These are phyloP conservation scores for Aspergillus bombycis DNA, from an alignment of 2,329 filamentous ascomycete species.

Conservation along the genomic window DNA sequence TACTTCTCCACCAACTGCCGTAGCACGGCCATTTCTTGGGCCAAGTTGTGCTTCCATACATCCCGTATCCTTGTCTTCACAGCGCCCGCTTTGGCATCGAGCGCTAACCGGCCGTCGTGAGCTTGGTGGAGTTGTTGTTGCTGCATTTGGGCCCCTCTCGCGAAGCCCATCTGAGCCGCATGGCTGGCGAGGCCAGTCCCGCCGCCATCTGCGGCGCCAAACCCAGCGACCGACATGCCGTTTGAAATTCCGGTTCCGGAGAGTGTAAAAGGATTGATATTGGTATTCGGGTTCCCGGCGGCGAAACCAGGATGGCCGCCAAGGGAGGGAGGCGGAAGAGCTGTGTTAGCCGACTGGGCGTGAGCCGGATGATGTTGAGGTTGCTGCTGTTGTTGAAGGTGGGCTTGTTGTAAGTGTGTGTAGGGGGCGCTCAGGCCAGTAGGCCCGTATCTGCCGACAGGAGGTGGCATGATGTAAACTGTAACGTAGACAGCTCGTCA, in stretches of 20 bases:
- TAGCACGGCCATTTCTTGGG: constrained; percentile 85
- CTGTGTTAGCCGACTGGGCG: constrained; percentile 50
- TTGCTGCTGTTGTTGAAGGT: constrained; percentile 47
- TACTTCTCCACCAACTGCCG: constrained; percentile 85
- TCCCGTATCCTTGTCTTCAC: constrained; percentile 84
- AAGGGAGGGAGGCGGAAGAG: constrained; percentile 60
- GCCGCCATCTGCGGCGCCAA: constrained; percentile 59
- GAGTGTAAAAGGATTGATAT: constrained; percentile 66
- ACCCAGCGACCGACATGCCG: constrained; percentile 61
- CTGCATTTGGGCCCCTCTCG: constrained; percentile 70
- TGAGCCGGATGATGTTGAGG: constrained; percentile 47
- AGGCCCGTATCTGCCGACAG: constrained; percentile 61
- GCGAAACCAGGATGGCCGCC: constrained; percentile 72
- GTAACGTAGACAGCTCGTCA: constrained; percentile 18
- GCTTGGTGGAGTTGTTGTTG: constrained; percentile 55
- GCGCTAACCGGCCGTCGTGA: constrained; percentile 57
- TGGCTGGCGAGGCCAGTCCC: constrained; percentile 79
- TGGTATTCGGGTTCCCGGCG: constrained; percentile 62
- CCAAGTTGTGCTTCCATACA: constrained; percentile 90
- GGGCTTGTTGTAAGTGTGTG: constrained; percentile 57
- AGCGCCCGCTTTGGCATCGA: constrained; percentile 60
- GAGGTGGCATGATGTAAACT: constrained; percentile 57
- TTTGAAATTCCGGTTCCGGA: constrained; percentile 55
- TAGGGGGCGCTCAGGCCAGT: constrained; percentile 63
- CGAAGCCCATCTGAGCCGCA: constrained; percentile 84